Base-by-base conservation (phyloP, 1,284 basidiomycete species). In the Trametes versicolor region DNA sequence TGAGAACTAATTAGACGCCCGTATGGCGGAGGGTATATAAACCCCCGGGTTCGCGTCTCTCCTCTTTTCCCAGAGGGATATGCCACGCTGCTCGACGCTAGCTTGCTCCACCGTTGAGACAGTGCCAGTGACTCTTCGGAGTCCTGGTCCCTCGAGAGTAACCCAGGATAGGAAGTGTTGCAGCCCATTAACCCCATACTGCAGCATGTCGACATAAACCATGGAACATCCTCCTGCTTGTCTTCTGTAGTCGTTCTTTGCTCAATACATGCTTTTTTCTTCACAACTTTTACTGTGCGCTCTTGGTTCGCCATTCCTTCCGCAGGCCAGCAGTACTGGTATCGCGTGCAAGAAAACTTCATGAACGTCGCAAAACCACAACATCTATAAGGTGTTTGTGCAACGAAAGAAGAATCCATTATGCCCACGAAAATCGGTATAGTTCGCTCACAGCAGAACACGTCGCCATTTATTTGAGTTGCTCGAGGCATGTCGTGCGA, bases 101-200 rank as follows among this genome's bases (percentile, higher is more conserved):
- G 74, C 65, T 60, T 70, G 51, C 71, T 71, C 77, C 55, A 80
- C 78, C 77, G 75, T 79, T 73, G 79, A 72, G 70, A 76, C 78
- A 79, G 79, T 80, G 79, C 79, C 79, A 80, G 79, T 75, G 77
- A 79, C 76, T 75, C 73, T 72, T 61, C 54, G 63, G 73, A 70
- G 74, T 76, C 73, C 76, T 79, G 77, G 75, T 68, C 75, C 79
- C 77, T 79, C 78, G 71, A 79, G 76, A 80, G 67, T 70, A 64
- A 75, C 71, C 66, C 79, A 80, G 77, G 77, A 71, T 79, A 80
- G 79, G 79, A 79, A 80, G 78, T 80, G 78, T 79, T 74, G 78
- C 74, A 74, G 75, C 71, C 69, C 68, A 76, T 60, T 8, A 62
- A 67, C 45, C 67, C 62, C 63, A 79, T 79, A 74, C 75, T 75